Conservation (phyloP, 2,329 filamentous ascomycete genomes). For the Curvularia sp. region DNA sequence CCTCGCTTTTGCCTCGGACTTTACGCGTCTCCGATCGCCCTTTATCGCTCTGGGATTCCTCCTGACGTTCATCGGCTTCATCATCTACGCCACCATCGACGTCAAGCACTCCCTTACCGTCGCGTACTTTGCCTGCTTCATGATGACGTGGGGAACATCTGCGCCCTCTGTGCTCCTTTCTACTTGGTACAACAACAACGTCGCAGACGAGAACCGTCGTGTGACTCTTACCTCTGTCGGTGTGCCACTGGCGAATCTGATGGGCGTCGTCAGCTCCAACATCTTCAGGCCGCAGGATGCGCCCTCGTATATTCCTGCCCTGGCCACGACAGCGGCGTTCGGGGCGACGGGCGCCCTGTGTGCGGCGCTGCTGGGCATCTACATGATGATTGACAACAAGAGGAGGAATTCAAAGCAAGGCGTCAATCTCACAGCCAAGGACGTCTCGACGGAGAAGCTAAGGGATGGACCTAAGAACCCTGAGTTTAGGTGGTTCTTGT, state of each 20-base stretch:
- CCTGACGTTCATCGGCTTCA: constrained; percentile 78
- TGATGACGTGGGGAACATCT: constrained; percentile 83
- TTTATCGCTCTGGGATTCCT: constrained; percentile 77
- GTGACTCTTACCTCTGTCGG: constrained; percentile 74
- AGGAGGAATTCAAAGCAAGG: constrained; percentile 65
- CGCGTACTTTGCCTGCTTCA: constrained; percentile 78
- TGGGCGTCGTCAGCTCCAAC: constrained; percentile 74
- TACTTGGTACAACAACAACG: constrained; percentile 82
- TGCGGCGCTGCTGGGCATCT: constrained; percentile 64
- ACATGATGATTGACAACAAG: constrained; percentile 71
- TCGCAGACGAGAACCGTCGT: constrained; percentile 76
- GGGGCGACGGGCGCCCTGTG: constrained; percentile 65
- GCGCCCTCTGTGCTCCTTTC: constrained; percentile 74
- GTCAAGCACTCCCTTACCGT: constrained; percentile 67
- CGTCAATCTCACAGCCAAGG: constrained; percentile 59
- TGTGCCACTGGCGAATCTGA: constrained; percentile 77
- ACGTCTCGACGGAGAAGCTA: constrained; percentile 56
- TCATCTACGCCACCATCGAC: constrained; percentile 76
- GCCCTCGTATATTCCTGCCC: constrained; percentile 71
- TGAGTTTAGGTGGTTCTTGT: constrained; percentile 57
- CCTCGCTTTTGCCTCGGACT: constrained; percentile 74
- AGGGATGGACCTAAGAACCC: constrained; percentile 53
- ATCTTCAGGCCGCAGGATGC: constrained; percentile 69
- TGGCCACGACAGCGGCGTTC: constrained; percentile 70
- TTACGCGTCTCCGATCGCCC: constrained; percentile 69